Conservation (phyloP, 306 rosid genomes). For the Prunus campanulata region DNA sequence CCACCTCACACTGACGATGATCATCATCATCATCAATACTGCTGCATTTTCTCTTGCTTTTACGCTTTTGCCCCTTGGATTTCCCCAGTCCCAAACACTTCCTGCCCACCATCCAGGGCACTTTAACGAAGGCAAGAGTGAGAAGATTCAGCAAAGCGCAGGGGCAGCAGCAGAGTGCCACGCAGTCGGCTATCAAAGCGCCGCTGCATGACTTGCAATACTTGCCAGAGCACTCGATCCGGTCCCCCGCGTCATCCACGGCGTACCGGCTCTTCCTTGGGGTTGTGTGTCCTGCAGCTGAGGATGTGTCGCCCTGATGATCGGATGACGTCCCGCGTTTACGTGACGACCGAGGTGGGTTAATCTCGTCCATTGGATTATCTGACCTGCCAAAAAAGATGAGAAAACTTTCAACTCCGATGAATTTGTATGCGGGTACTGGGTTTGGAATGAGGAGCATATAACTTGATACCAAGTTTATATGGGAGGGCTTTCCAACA, state of each 20-base stretch:
- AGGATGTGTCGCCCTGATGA: background rate
- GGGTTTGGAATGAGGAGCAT: background rate
- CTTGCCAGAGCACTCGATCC: constrained; percentile 54
- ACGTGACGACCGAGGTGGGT: background rate
- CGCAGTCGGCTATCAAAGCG: constrained; percentile 61
- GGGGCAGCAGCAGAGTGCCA: constrained; percentile 78
- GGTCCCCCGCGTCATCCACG: constrained; percentile 36
- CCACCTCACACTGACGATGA: background rate
- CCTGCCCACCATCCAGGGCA: constrained; percentile 56
- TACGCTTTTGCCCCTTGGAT: constrained; percentile 1
- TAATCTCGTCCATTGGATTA: background rate
- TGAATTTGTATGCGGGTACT: background rate
- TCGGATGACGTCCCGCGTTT: background rate
- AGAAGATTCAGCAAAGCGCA: constrained; percentile 61
- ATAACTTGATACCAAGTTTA: background rate
- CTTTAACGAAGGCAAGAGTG: constrained; percentile 55
- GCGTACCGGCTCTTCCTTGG: constrained; percentile 7
- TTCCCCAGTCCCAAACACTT: constrained; percentile 44
- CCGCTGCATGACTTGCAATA: constrained; percentile 57
- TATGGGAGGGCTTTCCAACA: background rate
- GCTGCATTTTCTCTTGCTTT: constrained; percentile 15
- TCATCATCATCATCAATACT: background rate
- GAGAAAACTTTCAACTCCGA: background rate
- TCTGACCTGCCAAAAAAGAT: background rate
- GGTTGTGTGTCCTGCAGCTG: background rate